Evolutionary conservation across 805 yeast species (phyloP).

Genomic region (Teunomyces cretensis): DNA sequence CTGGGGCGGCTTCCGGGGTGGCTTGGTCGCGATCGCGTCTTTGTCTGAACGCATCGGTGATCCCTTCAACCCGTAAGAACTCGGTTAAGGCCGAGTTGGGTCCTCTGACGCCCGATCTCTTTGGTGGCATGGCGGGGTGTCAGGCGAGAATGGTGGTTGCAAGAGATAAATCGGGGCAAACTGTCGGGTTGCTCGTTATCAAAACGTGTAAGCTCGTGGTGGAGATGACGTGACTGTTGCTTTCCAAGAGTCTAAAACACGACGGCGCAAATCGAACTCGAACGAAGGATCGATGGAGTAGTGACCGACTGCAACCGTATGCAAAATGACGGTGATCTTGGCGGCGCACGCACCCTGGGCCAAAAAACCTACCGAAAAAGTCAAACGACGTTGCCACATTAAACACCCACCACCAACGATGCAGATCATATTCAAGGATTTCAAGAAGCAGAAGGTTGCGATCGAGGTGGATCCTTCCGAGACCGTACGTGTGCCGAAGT

Average conservation of each 20-base stretch:
- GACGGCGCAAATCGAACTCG: too few species aligned
- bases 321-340: neutral
- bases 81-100: conserved; percentile 90
- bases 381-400: conserved; percentile 4
- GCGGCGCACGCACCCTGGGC: neutral
- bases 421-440: conserved; percentile 85
- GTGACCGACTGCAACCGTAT: too few species aligned
- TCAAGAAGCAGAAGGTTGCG: conserved; percentile 85
- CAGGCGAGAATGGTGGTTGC: neutral
- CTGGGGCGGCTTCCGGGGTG: conserved; percentile 23
- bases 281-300: too few species aligned
- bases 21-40: conserved; percentile 18
- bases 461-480: conserved; percentile 71
- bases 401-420: conserved; percentile 31
- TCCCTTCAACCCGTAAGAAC: conserved; percentile 85
- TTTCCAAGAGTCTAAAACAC: too few species aligned
- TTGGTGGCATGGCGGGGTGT: neutral
- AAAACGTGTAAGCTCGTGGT: too few species aligned
- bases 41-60: conserved; percentile 72
- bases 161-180: neutral
- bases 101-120: conserved; percentile 39
- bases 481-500: conserved; percentile 42
- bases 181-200: too few species aligned
- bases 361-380: conserved; percentile 2
- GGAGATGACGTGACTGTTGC: too few species aligned